Conservation (phyloP, 768 basidiomycete genomes). For the Suillus cothurnatus region DNA sequence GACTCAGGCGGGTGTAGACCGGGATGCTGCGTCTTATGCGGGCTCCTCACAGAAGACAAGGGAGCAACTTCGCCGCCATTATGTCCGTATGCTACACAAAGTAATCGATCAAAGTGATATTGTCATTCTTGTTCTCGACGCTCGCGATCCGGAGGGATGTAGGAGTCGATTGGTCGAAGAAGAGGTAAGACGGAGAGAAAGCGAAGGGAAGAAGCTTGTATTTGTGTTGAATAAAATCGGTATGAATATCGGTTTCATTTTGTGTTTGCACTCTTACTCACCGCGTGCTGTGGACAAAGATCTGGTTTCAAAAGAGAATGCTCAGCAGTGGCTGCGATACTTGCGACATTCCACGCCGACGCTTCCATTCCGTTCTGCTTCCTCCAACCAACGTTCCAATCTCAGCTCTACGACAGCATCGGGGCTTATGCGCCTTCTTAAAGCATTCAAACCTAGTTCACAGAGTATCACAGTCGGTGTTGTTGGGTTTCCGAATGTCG, state of each 20-base stretch:
- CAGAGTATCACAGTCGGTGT: constrained; percentile 85
- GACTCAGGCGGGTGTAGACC: constrained; percentile 7
- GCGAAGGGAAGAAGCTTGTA: constrained; percentile 88
- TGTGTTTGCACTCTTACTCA: not conserved
- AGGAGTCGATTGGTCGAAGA: constrained; percentile 92
- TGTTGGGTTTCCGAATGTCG: constrained; percentile 96
- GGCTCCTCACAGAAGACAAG: constrained; percentile 50
- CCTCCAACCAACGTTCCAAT: constrained; percentile 77
- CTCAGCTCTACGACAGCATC: constrained; percentile 80
- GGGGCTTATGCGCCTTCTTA: constrained; percentile 76
- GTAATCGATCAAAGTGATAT: constrained; percentile 95
- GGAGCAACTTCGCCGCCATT: constrained; percentile 71
- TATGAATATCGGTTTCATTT: constrained; percentile 37
- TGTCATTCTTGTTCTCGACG: constrained; percentile 87
- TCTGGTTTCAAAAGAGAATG: constrained; percentile 85
- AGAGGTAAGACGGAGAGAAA: constrained; percentile 83
- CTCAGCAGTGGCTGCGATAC: constrained; percentile 87
- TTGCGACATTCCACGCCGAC: constrained; percentile 93
- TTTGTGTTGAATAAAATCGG: constrained; percentile 98
- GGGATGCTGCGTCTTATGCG: constrained; percentile 37
- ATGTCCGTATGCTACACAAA: constrained; percentile 81
- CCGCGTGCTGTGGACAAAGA: constrained; percentile 47
- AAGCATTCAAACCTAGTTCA: constrained; percentile 74
- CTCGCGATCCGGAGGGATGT: constrained; percentile 93
- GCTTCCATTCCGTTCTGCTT: constrained; percentile 83